phyloP scores from a whole-genome alignment of 116 monocot genomes.

The Thalassia testudinum region DNA sequence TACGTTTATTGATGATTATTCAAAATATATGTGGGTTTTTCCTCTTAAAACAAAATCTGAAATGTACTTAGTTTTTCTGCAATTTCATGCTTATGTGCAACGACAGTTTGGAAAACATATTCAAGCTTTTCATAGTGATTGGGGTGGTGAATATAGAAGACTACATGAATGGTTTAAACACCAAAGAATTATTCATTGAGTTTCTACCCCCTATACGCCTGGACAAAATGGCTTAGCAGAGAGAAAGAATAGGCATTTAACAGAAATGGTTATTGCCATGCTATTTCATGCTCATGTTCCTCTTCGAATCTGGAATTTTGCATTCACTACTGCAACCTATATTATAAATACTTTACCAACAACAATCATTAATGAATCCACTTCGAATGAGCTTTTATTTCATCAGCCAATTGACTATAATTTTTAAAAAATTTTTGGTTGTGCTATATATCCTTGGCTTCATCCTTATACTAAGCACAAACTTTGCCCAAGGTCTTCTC shows the following conservation, averaged over 20 bases:
- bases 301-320: neutral
- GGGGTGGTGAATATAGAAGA: slow-evolving; percentile 4
- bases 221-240: slow-evolving; percentile 7
- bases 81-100: neutral
- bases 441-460: neutral
- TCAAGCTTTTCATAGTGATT: neutral
- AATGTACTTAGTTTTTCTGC: too few relatives aligned
- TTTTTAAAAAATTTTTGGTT: neutral
- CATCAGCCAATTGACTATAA: neutral
- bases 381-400: neutral
- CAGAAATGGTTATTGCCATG: neutral
- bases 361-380: neutral
- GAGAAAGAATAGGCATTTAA: neutral
- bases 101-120: neutral
- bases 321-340: neutral
- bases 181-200: neutral
- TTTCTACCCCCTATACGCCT: neutral
- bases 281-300: neutral
- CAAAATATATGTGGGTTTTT: too few relatives aligned
- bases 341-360: neutral
- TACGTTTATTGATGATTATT: too few relatives aligned
- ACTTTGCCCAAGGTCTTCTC: neutral
- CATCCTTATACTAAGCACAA: neutral
- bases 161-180: neutral
- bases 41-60: too few relatives aligned